Evolutionary conservation across 2,329 filamentous ascomycete species (phyloP).

Genomic region (Bipolaris zeicola): DNA sequence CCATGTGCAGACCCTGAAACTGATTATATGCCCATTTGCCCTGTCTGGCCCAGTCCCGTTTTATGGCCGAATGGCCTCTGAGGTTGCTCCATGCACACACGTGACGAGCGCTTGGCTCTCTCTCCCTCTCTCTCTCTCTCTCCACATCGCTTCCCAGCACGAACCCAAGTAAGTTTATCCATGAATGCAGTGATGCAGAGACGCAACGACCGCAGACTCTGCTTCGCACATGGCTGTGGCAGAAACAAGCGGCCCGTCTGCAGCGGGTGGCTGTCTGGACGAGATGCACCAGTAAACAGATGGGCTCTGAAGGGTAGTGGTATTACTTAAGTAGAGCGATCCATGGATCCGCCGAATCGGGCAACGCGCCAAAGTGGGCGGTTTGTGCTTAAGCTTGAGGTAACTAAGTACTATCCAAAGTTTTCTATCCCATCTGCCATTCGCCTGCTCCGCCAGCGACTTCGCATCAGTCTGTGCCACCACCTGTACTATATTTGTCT

Average conservation of each 20-base stretch:
- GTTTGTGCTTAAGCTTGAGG: slow-evolving; percentile 26
- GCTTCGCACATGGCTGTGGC: neutral
- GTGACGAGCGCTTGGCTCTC: slow-evolving; percentile 8
- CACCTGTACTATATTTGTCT: slow-evolving; percentile 38
- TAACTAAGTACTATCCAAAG: slow-evolving; percentile 21
- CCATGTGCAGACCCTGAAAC: neutral
- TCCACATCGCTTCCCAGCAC: neutral
- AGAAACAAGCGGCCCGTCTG: neutral
- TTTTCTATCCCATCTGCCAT: slow-evolving; percentile 24
- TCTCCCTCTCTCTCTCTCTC: neutral
- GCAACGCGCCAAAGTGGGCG: slow-evolving; percentile 19
- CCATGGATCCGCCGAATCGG: slow-evolving; percentile 16
- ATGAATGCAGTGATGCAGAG: neutral
- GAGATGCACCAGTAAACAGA: neutral
- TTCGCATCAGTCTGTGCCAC: slow-evolving; percentile 9
- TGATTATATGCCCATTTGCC: neutral
- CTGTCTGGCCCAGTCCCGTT: neutral
- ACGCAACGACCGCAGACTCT: neutral
- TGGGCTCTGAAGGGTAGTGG: too few species aligned
- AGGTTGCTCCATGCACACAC: neutral
- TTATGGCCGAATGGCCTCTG: neutral
- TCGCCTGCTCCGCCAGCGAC: slow-evolving; percentile 24
- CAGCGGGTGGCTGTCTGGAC: neutral
- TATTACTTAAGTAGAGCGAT: slow-evolving; percentile 2
- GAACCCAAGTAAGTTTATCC: too few species aligned